Percentiles rank a stretch among this genome's conserved stretches.
Evolutionary conservation across 2,329 filamentous ascomycete species (phyloP).

Genomic region (Calonectria henricotiae): DNA sequence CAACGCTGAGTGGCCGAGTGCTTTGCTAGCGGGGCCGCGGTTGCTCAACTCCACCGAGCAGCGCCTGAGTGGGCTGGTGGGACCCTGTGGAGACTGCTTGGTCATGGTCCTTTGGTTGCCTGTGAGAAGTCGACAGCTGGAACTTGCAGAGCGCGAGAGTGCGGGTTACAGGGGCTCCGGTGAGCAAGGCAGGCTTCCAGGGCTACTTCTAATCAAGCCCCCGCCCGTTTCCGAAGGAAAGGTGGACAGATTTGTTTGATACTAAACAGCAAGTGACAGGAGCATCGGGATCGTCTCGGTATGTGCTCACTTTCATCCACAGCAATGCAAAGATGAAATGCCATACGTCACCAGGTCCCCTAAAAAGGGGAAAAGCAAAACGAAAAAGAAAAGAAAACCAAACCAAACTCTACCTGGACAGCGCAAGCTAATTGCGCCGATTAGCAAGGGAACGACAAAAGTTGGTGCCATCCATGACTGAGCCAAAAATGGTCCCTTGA

Average conservation of each 20-base stretch:
- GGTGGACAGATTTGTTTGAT: not conserved
- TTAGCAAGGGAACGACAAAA: slow-evolving; percentile 3
- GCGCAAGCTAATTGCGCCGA: slow-evolving; percentile 18
- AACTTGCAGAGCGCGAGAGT: slow-evolving; percentile 14
- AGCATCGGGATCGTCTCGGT: slow-evolving; percentile 1
- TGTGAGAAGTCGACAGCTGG: slow-evolving; percentile 44
- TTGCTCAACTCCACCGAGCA: slow-evolving; percentile 24
- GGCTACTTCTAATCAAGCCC: not conserved
- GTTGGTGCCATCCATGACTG: not conserved
- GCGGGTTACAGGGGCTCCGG: slow-evolving; percentile 34
- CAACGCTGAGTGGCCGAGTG: slow-evolving; percentile 44
- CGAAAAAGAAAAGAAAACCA: not conserved
- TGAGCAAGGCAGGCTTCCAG: slow-evolving; percentile 1
- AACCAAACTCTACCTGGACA: slow-evolving; percentile 9
- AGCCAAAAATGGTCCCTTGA: slow-evolving; percentile 24
- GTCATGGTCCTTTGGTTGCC: slow-evolving; percentile 47
- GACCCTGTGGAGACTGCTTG: slow-evolving; percentile 44
- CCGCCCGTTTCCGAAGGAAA: not conserved
- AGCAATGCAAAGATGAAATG: not conserved
- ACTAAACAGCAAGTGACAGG: not conserved
- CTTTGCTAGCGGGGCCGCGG: slow-evolving; percentile 37
- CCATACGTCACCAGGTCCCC: not conserved
- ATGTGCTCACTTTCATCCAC: not conserved
- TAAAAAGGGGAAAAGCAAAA: not conserved
- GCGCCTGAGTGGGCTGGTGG: slow-evolving; percentile 42